Conservation (phyloP, 139 green algal genomes). For the Micractinium sp. region DNA sequence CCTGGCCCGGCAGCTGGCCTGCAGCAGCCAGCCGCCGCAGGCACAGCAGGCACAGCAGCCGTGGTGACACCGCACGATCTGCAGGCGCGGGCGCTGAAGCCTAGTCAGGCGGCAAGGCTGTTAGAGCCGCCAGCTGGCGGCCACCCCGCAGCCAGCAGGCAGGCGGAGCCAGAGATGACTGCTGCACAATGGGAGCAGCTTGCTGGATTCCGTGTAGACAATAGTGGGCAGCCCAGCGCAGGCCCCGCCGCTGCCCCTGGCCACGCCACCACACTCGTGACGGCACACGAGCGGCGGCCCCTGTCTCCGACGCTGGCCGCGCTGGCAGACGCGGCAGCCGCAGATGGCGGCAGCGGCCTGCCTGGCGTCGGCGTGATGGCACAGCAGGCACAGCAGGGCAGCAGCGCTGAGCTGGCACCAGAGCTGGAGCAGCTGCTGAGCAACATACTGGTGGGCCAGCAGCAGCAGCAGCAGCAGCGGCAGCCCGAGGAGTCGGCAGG, state of each 20-base stretch:
- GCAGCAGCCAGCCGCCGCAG: not conserved
- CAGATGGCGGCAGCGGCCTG: not conserved
- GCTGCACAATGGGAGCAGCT: no score
- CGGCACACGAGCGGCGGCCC: not conserved
- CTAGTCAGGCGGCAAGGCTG: no score
- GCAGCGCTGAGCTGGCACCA: not conserved
- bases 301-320: not conserved
- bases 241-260: no score
- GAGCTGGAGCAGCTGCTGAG: not conserved
- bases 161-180: no score
- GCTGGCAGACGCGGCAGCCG: not conserved
- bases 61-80: no score
- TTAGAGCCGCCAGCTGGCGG: no score
- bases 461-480: not conserved
- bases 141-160: no score
- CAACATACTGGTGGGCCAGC: not conserved
- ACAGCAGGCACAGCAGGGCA: not conserved
- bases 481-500: not conserved
- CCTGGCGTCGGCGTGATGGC: not conserved
- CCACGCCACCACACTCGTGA: not conserved
- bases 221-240: no score
- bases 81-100: no score
- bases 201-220: no score
- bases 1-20: no score
- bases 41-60: not conserved